Evolutionary conservation across 306 rosid species (phyloP).

Genomic region (Quercus parvula): DNA sequence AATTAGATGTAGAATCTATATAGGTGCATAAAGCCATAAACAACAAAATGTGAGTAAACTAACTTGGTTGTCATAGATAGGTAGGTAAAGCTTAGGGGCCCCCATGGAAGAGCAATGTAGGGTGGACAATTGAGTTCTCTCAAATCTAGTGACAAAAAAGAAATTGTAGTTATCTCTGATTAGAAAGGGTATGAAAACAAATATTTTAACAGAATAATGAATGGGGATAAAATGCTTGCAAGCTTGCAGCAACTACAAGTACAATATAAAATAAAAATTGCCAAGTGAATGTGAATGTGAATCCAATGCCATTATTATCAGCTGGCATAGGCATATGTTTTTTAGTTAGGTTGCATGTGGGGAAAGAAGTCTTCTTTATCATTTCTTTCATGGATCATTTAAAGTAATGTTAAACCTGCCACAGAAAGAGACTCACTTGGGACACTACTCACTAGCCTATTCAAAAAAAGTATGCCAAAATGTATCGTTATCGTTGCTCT

Average conservation of each 20-base stretch:
- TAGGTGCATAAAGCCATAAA: neutral
- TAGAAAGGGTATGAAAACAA: neutral
- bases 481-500: neutral
- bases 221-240: slow-evolving; percentile 15
- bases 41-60: neutral
- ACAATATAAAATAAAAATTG: slow-evolving; percentile 1
- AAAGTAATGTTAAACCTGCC: neutral
- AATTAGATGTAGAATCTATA: neutral
- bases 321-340: slow-evolving; percentile 9
- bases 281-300: slow-evolving; percentile 1
- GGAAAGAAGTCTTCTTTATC: neutral
- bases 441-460: neutral
- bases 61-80: neutral
- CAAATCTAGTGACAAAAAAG: neutral
- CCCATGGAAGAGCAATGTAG: neutral
- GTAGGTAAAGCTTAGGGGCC: neutral
- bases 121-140: neutral
- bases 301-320: slow-evolving; percentile 2
- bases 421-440: neutral
- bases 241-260: slow-evolving; percentile 30
- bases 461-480: neutral
- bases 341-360: slow-evolving; percentile 5
- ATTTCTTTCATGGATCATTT: neutral
- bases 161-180: neutral
- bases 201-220: neutral